Conservation (phyloP, 306 rosid species). For the Pachyrhizus erosus region DNA sequence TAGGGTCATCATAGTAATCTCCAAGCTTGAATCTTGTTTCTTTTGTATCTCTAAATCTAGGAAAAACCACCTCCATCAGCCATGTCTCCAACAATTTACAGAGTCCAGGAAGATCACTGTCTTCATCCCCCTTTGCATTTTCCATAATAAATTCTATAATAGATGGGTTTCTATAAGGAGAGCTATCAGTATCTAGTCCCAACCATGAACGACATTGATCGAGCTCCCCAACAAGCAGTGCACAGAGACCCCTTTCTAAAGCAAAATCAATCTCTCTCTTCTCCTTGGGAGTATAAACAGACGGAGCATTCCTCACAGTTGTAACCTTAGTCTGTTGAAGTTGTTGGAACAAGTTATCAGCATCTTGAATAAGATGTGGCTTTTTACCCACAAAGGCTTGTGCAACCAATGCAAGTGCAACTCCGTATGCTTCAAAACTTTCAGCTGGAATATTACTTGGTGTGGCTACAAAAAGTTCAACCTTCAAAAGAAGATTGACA, state of each 20-base stretch:
- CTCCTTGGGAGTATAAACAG: constrained; percentile 59
- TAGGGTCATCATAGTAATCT: constrained; percentile 93
- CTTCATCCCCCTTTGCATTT: constrained; percentile 77
- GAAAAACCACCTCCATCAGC: constrained; percentile 93
- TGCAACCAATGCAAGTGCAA: constrained; percentile 96
- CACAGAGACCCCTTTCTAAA: constrained; percentile 94
- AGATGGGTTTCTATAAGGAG: constrained; percentile 84
- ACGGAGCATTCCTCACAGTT: constrained; percentile 53
- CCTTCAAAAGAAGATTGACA: constrained; percentile 56
- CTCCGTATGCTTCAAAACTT: constrained; percentile 96
- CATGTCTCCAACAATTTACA: constrained; percentile 91
- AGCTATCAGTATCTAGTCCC: constrained; percentile 77
- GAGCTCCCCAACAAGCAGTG: constrained; percentile 92
- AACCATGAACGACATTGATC: constrained; percentile 86
- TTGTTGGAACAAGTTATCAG: constrained; percentile 89
- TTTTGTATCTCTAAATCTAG: constrained; percentile 89
- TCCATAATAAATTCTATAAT: constrained; percentile 79
- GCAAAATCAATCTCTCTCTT: constrained; percentile 86
- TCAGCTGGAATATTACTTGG: constrained; percentile 96
- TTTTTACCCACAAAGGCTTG: constrained; percentile 86
- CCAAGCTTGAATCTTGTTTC: constrained; percentile 78
- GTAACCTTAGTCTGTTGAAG: constrained; percentile 87
- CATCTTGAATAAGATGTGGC: constrained; percentile 90
- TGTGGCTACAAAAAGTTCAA: constrained; percentile 91
- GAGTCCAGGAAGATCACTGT: constrained; percentile 91